Conservation (phyloP, 108 stramenopile genomes). For the Poteriospumella lacustris region DNA sequence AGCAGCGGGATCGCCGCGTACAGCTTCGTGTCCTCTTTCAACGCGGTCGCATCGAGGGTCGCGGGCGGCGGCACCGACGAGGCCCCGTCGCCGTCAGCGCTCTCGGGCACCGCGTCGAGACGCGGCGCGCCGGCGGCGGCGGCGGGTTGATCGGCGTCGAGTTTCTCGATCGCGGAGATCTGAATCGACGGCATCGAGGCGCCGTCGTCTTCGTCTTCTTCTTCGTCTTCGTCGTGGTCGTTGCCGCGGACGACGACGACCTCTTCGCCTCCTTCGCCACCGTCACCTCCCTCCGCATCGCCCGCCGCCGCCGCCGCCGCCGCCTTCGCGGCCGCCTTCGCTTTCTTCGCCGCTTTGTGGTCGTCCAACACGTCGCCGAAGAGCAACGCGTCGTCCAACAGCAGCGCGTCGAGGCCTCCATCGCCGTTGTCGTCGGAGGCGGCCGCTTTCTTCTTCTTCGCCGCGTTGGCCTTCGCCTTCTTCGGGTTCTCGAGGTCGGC, state of each 20-base stretch:
- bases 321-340: neutral
- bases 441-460: neutral
- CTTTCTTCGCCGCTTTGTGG: neutral
- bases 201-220: neutral
- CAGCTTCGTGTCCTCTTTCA: neutral
- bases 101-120: neutral
- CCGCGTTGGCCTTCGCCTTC: neutral
- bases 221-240: neutral
- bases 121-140: neutral
- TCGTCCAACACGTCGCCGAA: neutral
- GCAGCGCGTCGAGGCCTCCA: neutral
- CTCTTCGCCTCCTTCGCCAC: neutral
- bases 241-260: neutral
- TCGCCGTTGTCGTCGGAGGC: neutral
- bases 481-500: neutral
- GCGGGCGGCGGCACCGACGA: neutral
- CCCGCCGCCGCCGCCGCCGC: neutral
- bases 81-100: neutral
- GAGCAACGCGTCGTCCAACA: neutral
- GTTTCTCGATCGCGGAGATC: constrained; percentile 1
- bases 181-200: neutral
- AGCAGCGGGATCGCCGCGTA: neutral
- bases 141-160: neutral
- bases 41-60: neutral
- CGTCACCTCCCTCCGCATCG: neutral